Evolutionary conservation across 2,329 filamentous ascomycete species (phyloP), one percentile per base, ranked within the genome.

Genomic region (Cytospora chrysosperma): DNA sequence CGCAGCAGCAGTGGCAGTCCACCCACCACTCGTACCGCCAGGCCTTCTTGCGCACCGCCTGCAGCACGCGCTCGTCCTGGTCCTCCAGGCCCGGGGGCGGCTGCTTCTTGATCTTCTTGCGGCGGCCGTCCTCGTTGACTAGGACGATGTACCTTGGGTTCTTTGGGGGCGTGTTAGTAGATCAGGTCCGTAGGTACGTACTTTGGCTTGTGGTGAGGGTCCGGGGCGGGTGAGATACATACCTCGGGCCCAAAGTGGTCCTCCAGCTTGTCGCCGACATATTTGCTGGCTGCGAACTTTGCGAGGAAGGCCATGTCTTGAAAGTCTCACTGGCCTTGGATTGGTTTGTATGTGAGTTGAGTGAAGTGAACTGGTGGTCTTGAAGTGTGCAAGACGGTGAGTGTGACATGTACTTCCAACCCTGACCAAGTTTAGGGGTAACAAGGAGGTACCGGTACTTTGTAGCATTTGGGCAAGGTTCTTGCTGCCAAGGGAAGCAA

Each of bases 1-100:
- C 64, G 50, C 64, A 65, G 57, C 64, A 65, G 54, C 64, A 65
- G 57, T 65, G 56, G 50, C 64, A 65, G 64, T 65, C 64, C 26
- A 65, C 59, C 61, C 57, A 61, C 64, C 64, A 65, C 54, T 65
- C 64, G 28, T 64, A 65, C 24, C 64, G 61, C 53, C 62, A 65
- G n/a, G 64, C 64, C 34, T 65, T 65, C 32, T 51, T 55, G 47
- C 62, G 64, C 17, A 65, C 37, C n/a, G 61, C 43, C 30, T 43
- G 47, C 37, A 65, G 64, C 10, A 63, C 54, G 24, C 53, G 61
- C 53, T 60, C 61, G 40, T 65, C 64, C 12, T 61, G 49, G 21
- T 56, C 26, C n/a, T 57, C 40, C 26, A 65, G 56, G 27, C 61
- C 61, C 2, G 61, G 61, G 19, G 64, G 64, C 28, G 56, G 27